Conservation (phyloP, 75 land plant genomes). For the Cunninghamia lanceolata region DNA sequence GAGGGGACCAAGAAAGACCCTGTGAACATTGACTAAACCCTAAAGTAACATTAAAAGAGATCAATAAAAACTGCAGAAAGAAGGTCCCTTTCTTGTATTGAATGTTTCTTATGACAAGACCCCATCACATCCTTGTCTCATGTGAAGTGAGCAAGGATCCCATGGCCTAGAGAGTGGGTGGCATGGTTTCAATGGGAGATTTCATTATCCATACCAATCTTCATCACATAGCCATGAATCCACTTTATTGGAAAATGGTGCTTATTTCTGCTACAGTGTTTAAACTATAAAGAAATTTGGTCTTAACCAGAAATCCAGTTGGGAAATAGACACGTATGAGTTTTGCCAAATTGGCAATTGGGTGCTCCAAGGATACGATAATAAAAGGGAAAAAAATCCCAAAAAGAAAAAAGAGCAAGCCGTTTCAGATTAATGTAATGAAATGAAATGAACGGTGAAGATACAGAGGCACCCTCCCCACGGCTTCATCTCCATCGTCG, state of each 20-base stretch:
- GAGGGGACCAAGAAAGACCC: too few species aligned
- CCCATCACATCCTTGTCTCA: background rate
- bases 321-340: background rate
- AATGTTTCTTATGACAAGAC: background rate
- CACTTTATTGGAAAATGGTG: background rate
- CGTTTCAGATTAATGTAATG: background rate
- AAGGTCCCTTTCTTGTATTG: too few species aligned
- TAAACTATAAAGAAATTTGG: background rate
- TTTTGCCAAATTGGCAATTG: background rate
- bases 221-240: background rate
- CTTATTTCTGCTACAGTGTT: too few species aligned
- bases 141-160: background rate
- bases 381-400: too few species aligned
- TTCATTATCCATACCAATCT: background rate
- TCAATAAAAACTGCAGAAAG: too few species aligned
- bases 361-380: too few species aligned
- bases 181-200: background rate
- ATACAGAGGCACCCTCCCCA: constrained; percentile 8
- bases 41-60: background rate
- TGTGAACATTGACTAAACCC: too few species aligned
- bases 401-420: background rate
- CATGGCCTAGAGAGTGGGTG: background rate
- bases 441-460: constrained; percentile 32
- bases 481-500: constrained; percentile 30
- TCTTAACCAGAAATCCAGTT: background rate